Conservation (phyloP, 345 rosid species). For the Gossypium australe region DNA sequence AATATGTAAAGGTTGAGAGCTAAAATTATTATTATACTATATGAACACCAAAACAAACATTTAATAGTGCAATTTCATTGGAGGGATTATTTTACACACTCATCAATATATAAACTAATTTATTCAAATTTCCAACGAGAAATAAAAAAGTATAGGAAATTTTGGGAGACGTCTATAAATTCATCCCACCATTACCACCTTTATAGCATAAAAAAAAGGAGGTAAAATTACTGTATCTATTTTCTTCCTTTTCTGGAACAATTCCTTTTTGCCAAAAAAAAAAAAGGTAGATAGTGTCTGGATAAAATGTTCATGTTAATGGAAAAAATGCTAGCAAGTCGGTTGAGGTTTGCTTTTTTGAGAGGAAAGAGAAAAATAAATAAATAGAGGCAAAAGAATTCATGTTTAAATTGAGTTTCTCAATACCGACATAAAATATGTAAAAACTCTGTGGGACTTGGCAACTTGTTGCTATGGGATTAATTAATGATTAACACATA, state of each 20-base stretch:
- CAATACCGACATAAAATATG: neutral
- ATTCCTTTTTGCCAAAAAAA: neutral
- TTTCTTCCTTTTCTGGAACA: neutral
- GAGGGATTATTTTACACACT: too few relatives aligned
- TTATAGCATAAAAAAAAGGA: neutral
- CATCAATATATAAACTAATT: too few relatives aligned
- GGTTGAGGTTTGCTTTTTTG: slow-evolving; percentile 2
- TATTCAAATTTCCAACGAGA: too few relatives aligned
- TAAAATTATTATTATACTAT: too few relatives aligned
- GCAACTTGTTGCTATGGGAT: neutral
- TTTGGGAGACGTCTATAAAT: too few relatives aligned
- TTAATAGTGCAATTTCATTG: too few relatives aligned
- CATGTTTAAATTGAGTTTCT: slow-evolving; percentile 22
- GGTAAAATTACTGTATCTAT: neutral
- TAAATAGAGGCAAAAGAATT: neutral
- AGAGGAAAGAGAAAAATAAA: neutral
- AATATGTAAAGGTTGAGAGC: too few relatives aligned
- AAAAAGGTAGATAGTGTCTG: neutral
- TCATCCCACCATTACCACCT: neutral
- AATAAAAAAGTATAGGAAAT: too few relatives aligned
- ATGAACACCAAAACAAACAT: too few relatives aligned
- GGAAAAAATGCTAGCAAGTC: neutral
- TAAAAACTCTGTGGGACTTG: neutral
- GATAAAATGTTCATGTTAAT: slow-evolving; percentile 1
- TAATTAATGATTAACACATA: slow-evolving; percentile 4